These are phyloP conservation scores for Hericium erinaceus DNA, from an alignment of 768 basidiomycete genomes.

Conservation along the genomic window DNA sequence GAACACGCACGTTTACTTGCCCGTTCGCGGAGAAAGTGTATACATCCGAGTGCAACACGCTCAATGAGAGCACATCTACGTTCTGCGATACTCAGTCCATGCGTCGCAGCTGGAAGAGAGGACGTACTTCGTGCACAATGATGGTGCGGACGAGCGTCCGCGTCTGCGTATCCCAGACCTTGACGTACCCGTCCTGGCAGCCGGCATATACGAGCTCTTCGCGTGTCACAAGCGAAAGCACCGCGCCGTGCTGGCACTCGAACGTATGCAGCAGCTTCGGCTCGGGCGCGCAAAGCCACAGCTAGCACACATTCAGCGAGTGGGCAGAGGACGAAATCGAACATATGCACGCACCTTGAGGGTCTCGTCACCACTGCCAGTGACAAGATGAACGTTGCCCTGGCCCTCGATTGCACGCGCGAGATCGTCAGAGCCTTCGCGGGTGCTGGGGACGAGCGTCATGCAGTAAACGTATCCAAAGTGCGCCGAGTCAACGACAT, in stretches of 20 bases:
- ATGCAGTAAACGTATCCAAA: slow-evolving; percentile 92
- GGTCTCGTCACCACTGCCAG: slow-evolving; percentile 85
- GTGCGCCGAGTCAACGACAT: slow-evolving; percentile 84
- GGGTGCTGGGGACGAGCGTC: slow-evolving; percentile 36
- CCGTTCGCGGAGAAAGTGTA: slow-evolving; percentile 45
- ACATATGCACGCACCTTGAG: slow-evolving; percentile 52
- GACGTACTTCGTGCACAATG: slow-evolving; percentile 67
- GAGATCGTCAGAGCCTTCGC: slow-evolving; percentile 27
- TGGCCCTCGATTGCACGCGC: slow-evolving; percentile 13
- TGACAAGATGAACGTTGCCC: slow-evolving; percentile 46
- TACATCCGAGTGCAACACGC: slow-evolving; percentile 49
- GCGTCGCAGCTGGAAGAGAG: not conserved
- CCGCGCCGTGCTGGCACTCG: slow-evolving; percentile 66
- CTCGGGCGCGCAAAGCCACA: slow-evolving; percentile 52
- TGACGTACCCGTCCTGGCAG: slow-evolving; percentile 89
- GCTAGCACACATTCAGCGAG: slow-evolving; percentile 24
- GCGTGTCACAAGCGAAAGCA: slow-evolving; percentile 66
- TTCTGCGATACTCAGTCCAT: slow-evolving; percentile 34
- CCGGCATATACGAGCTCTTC: slow-evolving; percentile 86
- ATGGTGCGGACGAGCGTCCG: slow-evolving; percentile 80
- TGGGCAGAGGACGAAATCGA: no score
- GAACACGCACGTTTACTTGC: slow-evolving; percentile 48
- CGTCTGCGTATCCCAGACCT: slow-evolving; percentile 86
- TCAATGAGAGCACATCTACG: slow-evolving; percentile 75
- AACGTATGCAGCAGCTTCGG: slow-evolving; percentile 56